Base-by-base conservation (phyloP, 2,329 filamentous ascomycete genomes). In the Pestalotiopsis sp. region DNA sequence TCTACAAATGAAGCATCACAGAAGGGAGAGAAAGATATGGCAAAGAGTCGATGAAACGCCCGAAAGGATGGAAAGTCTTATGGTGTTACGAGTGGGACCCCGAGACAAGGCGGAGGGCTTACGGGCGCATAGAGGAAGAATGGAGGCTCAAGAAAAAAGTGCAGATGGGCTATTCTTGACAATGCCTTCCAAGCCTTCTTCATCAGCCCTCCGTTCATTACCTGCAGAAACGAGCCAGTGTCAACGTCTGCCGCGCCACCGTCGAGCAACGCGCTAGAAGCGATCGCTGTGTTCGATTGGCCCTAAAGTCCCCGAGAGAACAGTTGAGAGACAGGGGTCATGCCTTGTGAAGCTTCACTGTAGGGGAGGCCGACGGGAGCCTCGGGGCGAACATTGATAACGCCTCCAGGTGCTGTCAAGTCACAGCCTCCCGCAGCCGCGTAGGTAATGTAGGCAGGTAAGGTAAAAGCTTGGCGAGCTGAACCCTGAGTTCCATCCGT, bases 131-230 rank as follows among this genome's bases (percentile, higher is more conserved):
- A 41, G 20, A 31, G 36, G 39, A 64, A 49, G 61, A 36, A 45
- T n/a, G 39, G 39, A 7, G 5, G 12, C 27, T 27, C 27, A 17
- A 20, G n/a, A 13, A 27, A 62, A 39, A 39, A 62, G 27, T 62
- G 11, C 27, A 62, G 14, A 20, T n/a, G 41, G 25, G 59, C 14
- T 13, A 9, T 36, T 52, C 45, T 62, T 27, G 38, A 38, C 63
- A 58, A 66, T 66, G 63, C 63, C 63, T 66, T 25, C 23, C 20
- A 66, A 58, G 63, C 63, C 63, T 66, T 25, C 23, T 31, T 64
- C 61, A 39, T 64, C 61, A 64, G 61, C 61, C 61, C 39, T 64
- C 41, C n/a, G 39, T 41, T 38, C 60, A 63, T 38, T 31, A 36
- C 20, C 49, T 56, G 41, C 49, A 56, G n/a, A 36, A 31, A 27